Conservation (phyloP, 352 stramenopile genomes). For the Globisporangium orthogonon region DNA sequence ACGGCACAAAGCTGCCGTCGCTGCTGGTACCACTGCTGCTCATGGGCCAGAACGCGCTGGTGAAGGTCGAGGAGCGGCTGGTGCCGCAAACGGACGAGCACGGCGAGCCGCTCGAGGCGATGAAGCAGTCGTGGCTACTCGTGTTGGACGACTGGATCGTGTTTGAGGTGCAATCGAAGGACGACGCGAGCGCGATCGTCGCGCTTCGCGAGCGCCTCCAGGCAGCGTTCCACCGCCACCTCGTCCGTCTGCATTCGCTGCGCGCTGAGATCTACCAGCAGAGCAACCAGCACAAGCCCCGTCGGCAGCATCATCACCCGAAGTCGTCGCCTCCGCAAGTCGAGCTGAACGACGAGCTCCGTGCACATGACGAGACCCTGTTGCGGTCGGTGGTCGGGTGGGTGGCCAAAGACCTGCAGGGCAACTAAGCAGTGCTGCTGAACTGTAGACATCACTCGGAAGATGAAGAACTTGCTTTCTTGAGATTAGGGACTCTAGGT, state of each 20-base stretch:
- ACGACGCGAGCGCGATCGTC: conserved; percentile 43
- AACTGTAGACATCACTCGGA: too few relatives aligned
- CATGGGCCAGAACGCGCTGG: conserved; percentile 37
- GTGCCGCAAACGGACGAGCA: conserved; percentile 26
- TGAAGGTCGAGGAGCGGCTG: conserved; percentile 23
- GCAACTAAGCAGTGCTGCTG: background rate
- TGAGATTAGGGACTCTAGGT: too few relatives aligned
- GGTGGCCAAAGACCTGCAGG: conserved; percentile 41
- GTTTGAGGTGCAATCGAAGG: conserved; percentile 35
- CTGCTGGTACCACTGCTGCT: conserved; percentile 48
- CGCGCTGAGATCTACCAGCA: conserved; percentile 15
- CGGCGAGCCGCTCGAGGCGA: conserved; percentile 8
- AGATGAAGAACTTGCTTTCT: too few relatives aligned
- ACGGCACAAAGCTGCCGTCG: conserved; percentile 63
- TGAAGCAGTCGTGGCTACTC: conserved; percentile 32
- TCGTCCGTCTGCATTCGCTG: conserved; percentile 47
- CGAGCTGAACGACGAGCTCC: conserved; percentile 12
- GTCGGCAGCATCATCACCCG: conserved; percentile 1
- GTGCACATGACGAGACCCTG: conserved; percentile 48
- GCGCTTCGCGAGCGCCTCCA: conserved; percentile 51
- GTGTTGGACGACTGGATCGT: conserved; percentile 76
- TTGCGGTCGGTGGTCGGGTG: conserved; percentile 39
- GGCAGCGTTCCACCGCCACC: conserved; percentile 55
- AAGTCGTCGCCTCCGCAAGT: background rate
- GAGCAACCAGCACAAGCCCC: background rate